phyloP scores from a whole-genome alignment of 2,329 filamentous ascomycete genomes.

The Arthrobotrys iridis region DNA sequence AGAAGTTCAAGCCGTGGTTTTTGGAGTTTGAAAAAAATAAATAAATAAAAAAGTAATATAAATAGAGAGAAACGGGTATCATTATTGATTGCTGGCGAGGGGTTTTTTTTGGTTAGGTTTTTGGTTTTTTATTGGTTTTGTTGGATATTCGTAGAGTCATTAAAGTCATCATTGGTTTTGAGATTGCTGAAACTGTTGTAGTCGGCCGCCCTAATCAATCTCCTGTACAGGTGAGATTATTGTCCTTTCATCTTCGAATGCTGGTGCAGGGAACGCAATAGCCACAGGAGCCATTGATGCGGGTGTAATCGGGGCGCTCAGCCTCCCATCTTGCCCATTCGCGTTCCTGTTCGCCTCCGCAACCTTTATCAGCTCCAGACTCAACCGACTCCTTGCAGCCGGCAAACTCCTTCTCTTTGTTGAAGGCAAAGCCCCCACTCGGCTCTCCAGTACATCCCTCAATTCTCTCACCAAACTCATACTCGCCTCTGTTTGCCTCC shows the following conservation, averaged over 20 bases:
- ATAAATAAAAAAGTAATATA: not conserved
- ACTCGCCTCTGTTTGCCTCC: conserved; percentile 81
- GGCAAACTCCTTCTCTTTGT: conserved; percentile 55
- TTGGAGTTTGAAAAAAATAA: not conserved
- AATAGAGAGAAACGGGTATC: conserved; percentile 37
- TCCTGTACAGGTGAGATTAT: conserved; percentile 40
- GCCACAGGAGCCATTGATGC: conserved; percentile 30
- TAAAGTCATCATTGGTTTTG: not conserved
- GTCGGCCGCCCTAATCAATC: conserved; percentile 23
- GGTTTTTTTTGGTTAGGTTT: conserved; percentile 30
- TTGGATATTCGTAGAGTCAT: conserved; percentile 14
- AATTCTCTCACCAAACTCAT: conserved; percentile 92
- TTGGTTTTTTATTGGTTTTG: conserved; percentile 17
- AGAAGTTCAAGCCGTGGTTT: not conserved
- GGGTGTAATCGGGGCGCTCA: conserved; percentile 43
- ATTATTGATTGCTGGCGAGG: conserved; percentile 18
- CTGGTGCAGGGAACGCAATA: conserved; percentile 18
- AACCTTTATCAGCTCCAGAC: conserved; percentile 45
- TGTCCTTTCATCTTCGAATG: conserved; percentile 24
- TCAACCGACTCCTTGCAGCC: conserved; percentile 40
- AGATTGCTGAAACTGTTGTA: not conserved
- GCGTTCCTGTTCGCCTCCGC: conserved; percentile 35
- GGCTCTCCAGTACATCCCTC: conserved; percentile 81
- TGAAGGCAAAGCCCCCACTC: conserved; percentile 58
- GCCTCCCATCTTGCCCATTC: conserved; percentile 30